These are phyloP conservation scores for Arabidopsis hybrid DNA, from an alignment of 441 rosid genomes.

Conservation along the genomic window DNA sequence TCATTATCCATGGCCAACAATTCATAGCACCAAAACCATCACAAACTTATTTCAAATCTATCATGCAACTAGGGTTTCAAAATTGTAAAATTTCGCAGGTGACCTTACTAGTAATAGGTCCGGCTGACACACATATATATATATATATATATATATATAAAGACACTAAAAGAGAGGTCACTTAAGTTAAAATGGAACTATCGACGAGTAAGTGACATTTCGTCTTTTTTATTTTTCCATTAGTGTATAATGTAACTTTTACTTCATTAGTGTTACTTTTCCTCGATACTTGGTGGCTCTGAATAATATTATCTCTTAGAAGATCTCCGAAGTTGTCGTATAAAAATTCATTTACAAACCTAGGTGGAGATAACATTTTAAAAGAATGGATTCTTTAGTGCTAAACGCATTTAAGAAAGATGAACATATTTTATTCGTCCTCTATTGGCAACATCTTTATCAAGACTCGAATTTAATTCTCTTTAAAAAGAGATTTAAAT, in stretches of 20 bases:
- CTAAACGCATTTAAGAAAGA: conserved; percentile 16
- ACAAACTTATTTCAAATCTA: too few relatives aligned
- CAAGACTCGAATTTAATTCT: conserved; percentile 9
- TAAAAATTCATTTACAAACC: neutral
- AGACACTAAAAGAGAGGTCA: neutral
- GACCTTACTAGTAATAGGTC: neutral
- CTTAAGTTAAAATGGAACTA: neutral
- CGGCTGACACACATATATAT: neutral
- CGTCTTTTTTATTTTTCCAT: neutral
- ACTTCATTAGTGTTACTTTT: conserved; percentile 1
- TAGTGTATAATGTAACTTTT: conserved; percentile 6
- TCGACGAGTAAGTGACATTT: conserved; percentile 8
- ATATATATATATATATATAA: neutral
- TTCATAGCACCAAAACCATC: too few relatives aligned
- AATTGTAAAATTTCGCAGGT: neutral
- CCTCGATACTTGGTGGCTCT: neutral
- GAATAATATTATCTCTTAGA: neutral
- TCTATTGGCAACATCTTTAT: conserved; percentile 11
- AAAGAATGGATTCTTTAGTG: neutral
- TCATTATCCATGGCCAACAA: too few relatives aligned
- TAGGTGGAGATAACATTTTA: conserved; percentile 27
- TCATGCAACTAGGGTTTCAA: neutral
- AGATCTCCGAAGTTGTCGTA: neutral
- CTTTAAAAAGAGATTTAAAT: neutral
- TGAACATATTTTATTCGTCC: neutral